Evolutionary conservation across 768 basidiomycete species (phyloP), one percentile per base, ranked within the genome.

Genomic region (Mycena metata): DNA sequence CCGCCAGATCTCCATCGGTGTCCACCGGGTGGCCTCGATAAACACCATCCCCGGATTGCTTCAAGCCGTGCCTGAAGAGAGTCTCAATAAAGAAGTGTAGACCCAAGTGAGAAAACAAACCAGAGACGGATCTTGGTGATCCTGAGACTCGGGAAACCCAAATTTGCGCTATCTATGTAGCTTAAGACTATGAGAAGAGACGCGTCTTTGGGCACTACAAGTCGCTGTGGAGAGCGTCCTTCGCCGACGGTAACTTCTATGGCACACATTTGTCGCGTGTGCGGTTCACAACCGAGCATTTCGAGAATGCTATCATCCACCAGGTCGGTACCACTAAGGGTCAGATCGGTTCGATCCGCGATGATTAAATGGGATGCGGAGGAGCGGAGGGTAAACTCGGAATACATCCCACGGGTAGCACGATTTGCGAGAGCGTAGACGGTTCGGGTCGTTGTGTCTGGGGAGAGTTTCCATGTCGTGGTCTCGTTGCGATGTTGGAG

Each of bases 341-440:
- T 66, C 2, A 69, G 24, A 23, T 39, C 60, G 10, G 65, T 19
- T 1, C 71, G 70, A 49, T 73, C 66, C 15, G 10, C 39, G 19
- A 77, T 73, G 21, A 16, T 23, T 5, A 13, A 11, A 39, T 60
- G 73, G 3, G 73, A 70, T 13, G 26, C 19, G 15, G 23, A 39
- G 19, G 61, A 39, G 19, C 67, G 60, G 16, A 75, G 59, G 1
- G 56, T 59, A 47, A 78, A 78, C 3, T 23, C 43, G 0, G 68
- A 66, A 55, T 71, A 72, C 51, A 49, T 58, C 2, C 72, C 76
- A 3, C 45, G 45, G n/a, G 74, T 76, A 15, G 61, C 74, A 2
- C 77, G 77, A 64, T 76, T 69, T 0, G 61, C 77, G 24, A 78
- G 70, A 13, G 58, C 51, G 55, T 76, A 78, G 5, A 78, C 59